phyloP scores from a whole-genome alignment of 192 early-diverging fungal species.

The Lobosporangium transversale region DNA sequence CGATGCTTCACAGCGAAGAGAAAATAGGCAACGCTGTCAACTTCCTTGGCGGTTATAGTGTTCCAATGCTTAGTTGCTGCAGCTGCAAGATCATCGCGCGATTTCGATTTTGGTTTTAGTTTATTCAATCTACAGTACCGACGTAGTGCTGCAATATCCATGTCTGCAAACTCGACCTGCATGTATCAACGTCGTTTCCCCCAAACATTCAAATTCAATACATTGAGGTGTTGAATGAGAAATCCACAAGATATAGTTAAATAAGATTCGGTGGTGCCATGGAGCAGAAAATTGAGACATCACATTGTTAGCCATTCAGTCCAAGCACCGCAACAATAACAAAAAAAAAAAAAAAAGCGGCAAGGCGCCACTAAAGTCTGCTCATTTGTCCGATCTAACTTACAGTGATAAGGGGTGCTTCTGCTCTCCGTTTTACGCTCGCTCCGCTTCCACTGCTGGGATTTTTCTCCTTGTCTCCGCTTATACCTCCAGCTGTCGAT shows the following conservation, averaged over 20 bases:
- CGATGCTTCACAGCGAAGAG: slow-evolving; percentile 52
- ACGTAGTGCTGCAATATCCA: slow-evolving; percentile 36
- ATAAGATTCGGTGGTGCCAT: slow-evolving; percentile 4
- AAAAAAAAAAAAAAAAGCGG: too few relatives aligned
- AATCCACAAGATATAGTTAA: too few relatives aligned
- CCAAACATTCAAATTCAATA: too few relatives aligned
- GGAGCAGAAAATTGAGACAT: background rate
- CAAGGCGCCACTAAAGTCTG: too few relatives aligned
- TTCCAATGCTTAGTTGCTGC: slow-evolving; percentile 44
- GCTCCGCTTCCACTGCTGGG: slow-evolving; percentile 7
- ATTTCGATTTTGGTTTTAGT: slow-evolving; percentile 37
- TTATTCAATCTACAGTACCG: slow-evolving; percentile 50
- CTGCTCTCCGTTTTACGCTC: slow-evolving; percentile 42
- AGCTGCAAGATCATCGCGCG: slow-evolving; percentile 28
- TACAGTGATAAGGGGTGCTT: slow-evolving; percentile 39
- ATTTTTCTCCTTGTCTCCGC: slow-evolving; percentile 11
- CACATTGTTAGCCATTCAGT: too few relatives aligned
- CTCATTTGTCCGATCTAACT: background rate
- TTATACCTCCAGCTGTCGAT: slow-evolving; percentile 9
- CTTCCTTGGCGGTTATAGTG: slow-evolving; percentile 20
- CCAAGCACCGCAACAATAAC: too few relatives aligned
- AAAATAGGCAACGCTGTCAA: slow-evolving; percentile 51
- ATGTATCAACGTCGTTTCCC: too few relatives aligned
- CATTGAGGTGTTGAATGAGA: too few relatives aligned
- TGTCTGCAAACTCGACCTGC: slow-evolving; percentile 29